Evolutionary conservation across 1,139 yeast species (phyloP).

Genomic region (Sugiyamaella pinicola): DNA sequence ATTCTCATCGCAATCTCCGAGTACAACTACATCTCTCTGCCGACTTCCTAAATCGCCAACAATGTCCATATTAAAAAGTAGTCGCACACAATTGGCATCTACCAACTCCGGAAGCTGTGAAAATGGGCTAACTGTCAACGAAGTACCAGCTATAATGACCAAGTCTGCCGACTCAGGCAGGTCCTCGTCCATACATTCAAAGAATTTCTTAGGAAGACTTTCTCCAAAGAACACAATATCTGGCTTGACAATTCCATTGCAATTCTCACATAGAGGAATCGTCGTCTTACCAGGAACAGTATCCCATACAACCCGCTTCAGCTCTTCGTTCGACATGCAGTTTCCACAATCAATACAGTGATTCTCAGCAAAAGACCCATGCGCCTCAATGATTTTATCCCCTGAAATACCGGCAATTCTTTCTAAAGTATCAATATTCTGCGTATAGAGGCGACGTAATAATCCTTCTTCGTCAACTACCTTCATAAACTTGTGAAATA

Average conservation of each 20-base stretch:
- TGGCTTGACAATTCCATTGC: conserved; percentile 76
- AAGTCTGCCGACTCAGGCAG: conserved; percentile 56
- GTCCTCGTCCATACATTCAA: conserved; percentile 60
- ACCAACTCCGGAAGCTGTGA: conserved; percentile 77
- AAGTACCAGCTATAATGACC: conserved; percentile 90
- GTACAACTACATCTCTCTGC: conserved; percentile 57
- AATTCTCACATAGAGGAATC: conserved; percentile 18
- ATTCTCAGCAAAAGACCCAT: conserved; percentile 85
- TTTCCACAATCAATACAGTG: conserved; percentile 76
- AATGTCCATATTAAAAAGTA: conserved; percentile 68
- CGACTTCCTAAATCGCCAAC: conserved; percentile 70
- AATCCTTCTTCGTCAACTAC: conserved; percentile 63
- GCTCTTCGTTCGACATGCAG: conserved; percentile 54
- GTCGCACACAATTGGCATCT: conserved; percentile 52
- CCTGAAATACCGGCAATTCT: conserved; percentile 74
- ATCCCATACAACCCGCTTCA: conserved; percentile 50
- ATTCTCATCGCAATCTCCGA: conserved; percentile 66
- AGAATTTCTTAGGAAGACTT: conserved; percentile 69
- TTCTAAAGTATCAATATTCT: conserved; percentile 90
- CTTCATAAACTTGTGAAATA: conserved; percentile 71
- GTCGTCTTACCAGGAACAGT: conserved; percentile 20
- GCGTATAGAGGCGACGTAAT: conserved; percentile 77
- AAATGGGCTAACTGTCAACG: conserved; percentile 86
- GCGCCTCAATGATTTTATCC: conserved; percentile 80
- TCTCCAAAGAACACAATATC: conserved; percentile 95